Conservation (phyloP, 1,284 basidiomycete species). For the Ganoderma multipileum region DNA sequence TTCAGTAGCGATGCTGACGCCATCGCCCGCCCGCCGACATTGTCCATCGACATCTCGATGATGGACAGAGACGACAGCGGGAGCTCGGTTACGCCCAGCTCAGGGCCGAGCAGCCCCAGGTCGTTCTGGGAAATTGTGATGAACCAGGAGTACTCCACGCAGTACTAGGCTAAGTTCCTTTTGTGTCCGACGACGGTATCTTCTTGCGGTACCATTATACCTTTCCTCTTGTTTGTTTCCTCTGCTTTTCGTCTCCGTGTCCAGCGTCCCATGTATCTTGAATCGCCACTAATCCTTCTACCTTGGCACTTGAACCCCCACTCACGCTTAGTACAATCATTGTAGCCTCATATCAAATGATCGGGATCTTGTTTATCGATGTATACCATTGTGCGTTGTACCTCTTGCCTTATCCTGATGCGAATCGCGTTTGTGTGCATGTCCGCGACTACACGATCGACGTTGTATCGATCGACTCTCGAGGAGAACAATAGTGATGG, state of each 20-base stretch:
- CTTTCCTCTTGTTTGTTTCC: not conserved
- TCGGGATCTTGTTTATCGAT: conserved; percentile 8
- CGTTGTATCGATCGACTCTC: not conserved
- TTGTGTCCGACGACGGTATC: not conserved
- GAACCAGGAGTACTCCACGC: not conserved
- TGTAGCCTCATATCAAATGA: not conserved
- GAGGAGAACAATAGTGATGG: not conserved
- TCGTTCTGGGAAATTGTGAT: conserved; percentile 5
- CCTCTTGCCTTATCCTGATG: conserved; percentile 2
- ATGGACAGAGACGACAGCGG: not conserved
- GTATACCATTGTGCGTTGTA: not conserved
- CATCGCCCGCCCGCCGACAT: not conserved
- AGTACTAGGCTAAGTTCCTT: not conserved
- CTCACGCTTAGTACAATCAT: not conserved
- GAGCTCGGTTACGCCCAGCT: conserved; percentile 4
- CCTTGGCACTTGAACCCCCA: not conserved
- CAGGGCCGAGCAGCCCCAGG: conserved; percentile 11
- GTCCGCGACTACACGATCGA: conserved; percentile 5
- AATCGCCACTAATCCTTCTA: not conserved
- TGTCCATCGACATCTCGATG: not conserved
- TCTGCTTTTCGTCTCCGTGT: not conserved
- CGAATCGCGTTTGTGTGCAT: not conserved
- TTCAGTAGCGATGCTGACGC: not conserved
- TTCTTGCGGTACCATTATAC: not conserved
- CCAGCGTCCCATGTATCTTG: not conserved